Percentiles rank a stretch among this genome's conserved stretches.
Conservation (phyloP, 164 flowering plant genomes). For the Vitis cinerea region DNA sequence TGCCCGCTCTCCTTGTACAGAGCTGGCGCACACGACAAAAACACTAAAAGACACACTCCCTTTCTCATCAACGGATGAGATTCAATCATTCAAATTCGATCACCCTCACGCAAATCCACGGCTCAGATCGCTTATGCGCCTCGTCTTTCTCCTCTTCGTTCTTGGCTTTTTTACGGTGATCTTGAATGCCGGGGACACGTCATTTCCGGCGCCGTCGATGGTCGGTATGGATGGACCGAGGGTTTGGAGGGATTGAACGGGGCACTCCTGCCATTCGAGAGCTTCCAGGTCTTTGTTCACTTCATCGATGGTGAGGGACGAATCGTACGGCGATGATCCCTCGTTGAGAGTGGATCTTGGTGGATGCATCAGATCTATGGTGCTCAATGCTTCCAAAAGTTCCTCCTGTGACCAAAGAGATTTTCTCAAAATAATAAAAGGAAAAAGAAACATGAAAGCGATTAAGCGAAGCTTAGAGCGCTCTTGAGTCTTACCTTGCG, state of each 20-base stretch:
- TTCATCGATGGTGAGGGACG: slow-evolving; percentile 17
- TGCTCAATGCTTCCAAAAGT: slow-evolving; percentile 7
- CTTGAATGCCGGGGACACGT: neutral
- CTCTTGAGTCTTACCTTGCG: slow-evolving; percentile 7
- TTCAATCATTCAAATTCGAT: too few species aligned
- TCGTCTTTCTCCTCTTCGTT: neutral
- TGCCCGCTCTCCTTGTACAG: too few species aligned
- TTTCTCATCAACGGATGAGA: too few species aligned
- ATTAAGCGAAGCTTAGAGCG: too few species aligned
- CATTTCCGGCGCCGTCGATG: neutral
- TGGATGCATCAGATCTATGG: slow-evolving; percentile 3
- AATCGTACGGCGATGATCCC: slow-evolving; percentile 9
- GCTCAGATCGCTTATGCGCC: neutral
- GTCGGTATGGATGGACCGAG: neutral
- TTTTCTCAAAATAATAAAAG: neutral
- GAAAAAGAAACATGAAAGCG: too few species aligned
- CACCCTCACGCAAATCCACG: too few species aligned
- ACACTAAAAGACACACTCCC: too few species aligned
- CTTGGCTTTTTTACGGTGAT: slow-evolving; percentile 1
- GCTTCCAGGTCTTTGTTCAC: slow-evolving; percentile 13
- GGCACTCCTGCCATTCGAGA: slow-evolving; percentile 24
- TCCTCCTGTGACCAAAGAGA: slow-evolving; percentile 4
- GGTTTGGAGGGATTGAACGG: slow-evolving; percentile 14
- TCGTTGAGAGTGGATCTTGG: slow-evolving; percentile 21
- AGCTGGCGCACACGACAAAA: too few species aligned